phyloP scores from a whole-genome alignment of 2,329 filamentous ascomycete species.

The Calonectria naviculata region DNA sequence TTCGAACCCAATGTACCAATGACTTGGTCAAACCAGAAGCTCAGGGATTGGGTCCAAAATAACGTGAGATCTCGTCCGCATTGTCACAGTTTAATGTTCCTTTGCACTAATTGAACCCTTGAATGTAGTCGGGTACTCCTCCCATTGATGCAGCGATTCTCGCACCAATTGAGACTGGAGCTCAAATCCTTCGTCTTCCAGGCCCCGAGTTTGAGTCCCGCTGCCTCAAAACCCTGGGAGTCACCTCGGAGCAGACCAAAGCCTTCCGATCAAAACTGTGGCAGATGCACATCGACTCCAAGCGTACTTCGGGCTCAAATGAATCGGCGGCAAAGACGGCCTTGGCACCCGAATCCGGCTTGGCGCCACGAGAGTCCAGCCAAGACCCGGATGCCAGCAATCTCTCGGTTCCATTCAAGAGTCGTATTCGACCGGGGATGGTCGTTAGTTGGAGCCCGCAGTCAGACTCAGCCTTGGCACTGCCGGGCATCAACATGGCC shows the following conservation, averaged over 20 bases:
- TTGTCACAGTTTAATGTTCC: not conserved
- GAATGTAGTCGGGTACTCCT: slow-evolving; percentile 51
- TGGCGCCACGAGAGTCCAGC: slow-evolving; percentile 37
- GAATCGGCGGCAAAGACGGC: not conserved
- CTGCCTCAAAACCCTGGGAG: slow-evolving; percentile 50
- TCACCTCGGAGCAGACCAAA: slow-evolving; percentile 51
- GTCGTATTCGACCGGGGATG: slow-evolving; percentile 56
- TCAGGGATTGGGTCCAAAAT: slow-evolving; percentile 52
- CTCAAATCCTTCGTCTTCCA: slow-evolving; percentile 53
- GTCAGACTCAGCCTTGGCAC: slow-evolving; percentile 15
- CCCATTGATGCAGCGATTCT: slow-evolving; percentile 46
- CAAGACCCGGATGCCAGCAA: slow-evolving; percentile 39
- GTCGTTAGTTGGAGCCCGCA: slow-evolving; percentile 47
- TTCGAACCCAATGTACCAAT: slow-evolving; percentile 45
- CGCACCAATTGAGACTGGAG: slow-evolving; percentile 54
- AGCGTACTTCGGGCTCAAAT: not conserved
- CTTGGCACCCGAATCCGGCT: not conserved
- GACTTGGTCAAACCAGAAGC: slow-evolving; percentile 52
- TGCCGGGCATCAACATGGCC: slow-evolving; percentile 40
- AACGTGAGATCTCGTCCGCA: slow-evolving; percentile 47
- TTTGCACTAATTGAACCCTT: not conserved
- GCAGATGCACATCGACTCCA: slow-evolving; percentile 54
- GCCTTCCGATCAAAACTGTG: slow-evolving; percentile 56
- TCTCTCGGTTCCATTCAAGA: slow-evolving; percentile 46
- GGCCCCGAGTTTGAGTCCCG: slow-evolving; percentile 52